Base-by-base conservation (phyloP, 495 filamentous ascomycete genomes). In the Aspergillus taichungensis region DNA sequence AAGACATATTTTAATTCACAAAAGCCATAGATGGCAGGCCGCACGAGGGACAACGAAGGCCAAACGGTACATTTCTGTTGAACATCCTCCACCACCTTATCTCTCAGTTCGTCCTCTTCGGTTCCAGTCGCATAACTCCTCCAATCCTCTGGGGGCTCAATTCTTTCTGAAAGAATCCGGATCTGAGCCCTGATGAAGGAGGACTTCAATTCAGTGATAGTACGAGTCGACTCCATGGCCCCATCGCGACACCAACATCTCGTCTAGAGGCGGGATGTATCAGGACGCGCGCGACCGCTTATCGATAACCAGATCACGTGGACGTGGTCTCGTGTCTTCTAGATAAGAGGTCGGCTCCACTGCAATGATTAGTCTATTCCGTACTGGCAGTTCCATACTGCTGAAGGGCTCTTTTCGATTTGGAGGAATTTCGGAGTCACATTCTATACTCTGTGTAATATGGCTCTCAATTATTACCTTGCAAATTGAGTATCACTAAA, bases 191-290 rank as follows among this genome's bases (percentile, higher is more conserved):
- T 59, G 24, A 87, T 71, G 52, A 86, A 87, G 50, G 68, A 59
- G 11, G 79, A 76, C 55, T 87, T 87, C 47, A 82, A 60, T 46
- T 77, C 68, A 41, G 78, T 65, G 46, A 86, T 72, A 13, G 80
- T 74, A 40, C 63, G 60, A 46, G 61, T 55, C 39, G 63, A 62
- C 42, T 71, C 60, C 72, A 76, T 77, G 27, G 45, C 53, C 45
- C 46, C 52, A 56, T 57, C 36, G 38, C 44, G 57, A 50, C 49
- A 37, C 35, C 34, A 35, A 39, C 47, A 40, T 36, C 40, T 28
- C 11, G 32, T 41, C 14, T 42, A 40, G 30, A 44, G 45, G 12
- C 30, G 28, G 44, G 10, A 39, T 45, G 39, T 7, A 29, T 24
- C 30, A n/a, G 9, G 37, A 45, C 30, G 41, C 50, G 36, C 37